Conservation (phyloP, 148 eudicot species). For the Vaccinium darrowii region DNA sequence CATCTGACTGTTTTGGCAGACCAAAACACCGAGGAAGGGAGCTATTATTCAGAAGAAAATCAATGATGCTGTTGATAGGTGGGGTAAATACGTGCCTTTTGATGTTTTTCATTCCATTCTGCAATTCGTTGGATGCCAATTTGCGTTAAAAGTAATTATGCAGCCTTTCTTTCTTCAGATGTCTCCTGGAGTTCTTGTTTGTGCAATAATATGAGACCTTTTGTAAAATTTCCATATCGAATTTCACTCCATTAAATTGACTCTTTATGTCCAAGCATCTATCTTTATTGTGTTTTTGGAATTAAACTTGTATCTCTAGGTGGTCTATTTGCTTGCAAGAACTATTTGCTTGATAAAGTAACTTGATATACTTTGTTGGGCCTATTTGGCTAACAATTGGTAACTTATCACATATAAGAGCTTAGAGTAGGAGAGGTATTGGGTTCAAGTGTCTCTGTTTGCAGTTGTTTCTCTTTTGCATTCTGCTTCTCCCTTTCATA, state of each 20-base stretch:
- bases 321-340: neutral
- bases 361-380: neutral
- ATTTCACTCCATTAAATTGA: neutral
- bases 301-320: neutral
- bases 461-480: neutral
- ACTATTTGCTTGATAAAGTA: neutral
- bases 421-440: neutral
- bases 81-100: neutral
- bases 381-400: neutral
- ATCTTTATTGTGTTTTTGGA: neutral
- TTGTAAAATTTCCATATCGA: neutral
- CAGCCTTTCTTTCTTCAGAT: neutral
- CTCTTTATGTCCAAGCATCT: neutral
- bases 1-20: slow-evolving; percentile 14
- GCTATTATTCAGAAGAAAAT: slow-evolving; percentile 48
- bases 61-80: slow-evolving; percentile 42
- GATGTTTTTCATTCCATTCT: neutral
- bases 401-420: neutral
- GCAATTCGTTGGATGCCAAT: neutral
- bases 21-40: slow-evolving; percentile 39
- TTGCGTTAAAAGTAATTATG: neutral
- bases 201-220: neutral
- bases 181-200: neutral
- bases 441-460: neutral
- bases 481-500: neutral